A percentile compares a stretch with the other conserved stretches of the same genome.
These are phyloP conservation scores for Solidago caesia DNA, from an alignment of 129 eudicot species.

Conservation along the genomic window DNA sequence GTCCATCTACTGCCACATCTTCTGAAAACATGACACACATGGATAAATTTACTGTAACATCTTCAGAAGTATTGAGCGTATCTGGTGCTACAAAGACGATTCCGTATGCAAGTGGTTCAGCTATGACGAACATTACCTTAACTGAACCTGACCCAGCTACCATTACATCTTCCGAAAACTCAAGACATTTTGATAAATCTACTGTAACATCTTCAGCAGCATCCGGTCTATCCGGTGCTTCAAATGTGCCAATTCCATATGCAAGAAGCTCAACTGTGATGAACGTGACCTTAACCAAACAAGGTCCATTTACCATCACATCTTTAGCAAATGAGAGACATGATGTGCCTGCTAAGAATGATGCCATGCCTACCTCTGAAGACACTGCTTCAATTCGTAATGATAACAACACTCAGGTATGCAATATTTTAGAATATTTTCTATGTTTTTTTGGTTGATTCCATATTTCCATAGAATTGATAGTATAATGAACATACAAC, in stretches of 20 bases:
- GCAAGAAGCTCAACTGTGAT: neutral
- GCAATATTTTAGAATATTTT: slow-evolving; percentile 6
- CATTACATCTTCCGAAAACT: slow-evolving; percentile 12
- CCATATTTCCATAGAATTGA: neutral
- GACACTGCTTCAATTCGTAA: slow-evolving; percentile 22
- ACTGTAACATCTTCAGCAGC: neutral
- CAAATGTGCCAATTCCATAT: neutral
- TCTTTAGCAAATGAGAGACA: slow-evolving; percentile 15
- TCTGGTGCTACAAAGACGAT: neutral
- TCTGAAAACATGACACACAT: neutral
- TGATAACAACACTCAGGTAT: slow-evolving; percentile 35
- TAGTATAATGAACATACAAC: neutral
- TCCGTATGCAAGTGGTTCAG: neutral
- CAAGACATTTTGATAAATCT: neutral
- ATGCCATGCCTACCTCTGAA: slow-evolving; percentile 4
- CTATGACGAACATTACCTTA: neutral
- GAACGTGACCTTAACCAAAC: slow-evolving; percentile 11
- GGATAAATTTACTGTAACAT: slow-evolving; percentile 6
- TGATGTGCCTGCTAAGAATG: slow-evolving; percentile 13
- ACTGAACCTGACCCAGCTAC: slow-evolving; percentile 32
- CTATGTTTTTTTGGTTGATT: neutral
- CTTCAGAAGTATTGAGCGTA: neutral
- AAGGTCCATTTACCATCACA: slow-evolving; percentile 31
- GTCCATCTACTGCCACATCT: neutral
- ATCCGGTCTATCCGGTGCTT: neutral